Percentiles rank a stretch among this genome's conserved stretches.
phyloP scores from a whole-genome alignment of 495 filamentous ascomycete genomes.

The Penicillium ucsense region DNA sequence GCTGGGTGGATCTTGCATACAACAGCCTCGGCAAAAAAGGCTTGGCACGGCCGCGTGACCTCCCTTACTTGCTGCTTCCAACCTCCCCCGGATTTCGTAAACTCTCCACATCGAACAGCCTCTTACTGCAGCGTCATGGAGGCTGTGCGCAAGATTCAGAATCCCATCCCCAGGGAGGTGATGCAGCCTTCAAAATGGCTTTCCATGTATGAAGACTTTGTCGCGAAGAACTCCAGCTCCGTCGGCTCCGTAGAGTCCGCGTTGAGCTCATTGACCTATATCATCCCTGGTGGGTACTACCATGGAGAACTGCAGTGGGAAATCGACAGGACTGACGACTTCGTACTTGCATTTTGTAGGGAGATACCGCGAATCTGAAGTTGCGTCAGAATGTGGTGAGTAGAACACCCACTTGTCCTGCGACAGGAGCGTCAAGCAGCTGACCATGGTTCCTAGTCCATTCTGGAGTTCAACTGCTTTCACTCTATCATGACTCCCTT shows the following conservation, averaged over 20 bases:
- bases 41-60: constrained; percentile 16
- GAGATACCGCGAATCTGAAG: constrained; percentile 85
- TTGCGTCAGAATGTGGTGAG: constrained; percentile 78
- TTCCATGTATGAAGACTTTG: constrained; percentile 77
- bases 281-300: constrained; percentile 64
- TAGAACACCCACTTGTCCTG: constrained; percentile 2
- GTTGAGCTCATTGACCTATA: constrained; percentile 83
- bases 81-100: constrained; percentile 2
- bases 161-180: constrained; percentile 23
- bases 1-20: neutral
- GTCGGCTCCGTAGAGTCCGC: constrained; percentile 91
- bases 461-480: constrained; percentile 76
- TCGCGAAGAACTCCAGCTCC: constrained; percentile 84
- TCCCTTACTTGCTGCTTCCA: constrained; percentile 1
- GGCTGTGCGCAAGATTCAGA: constrained; percentile 19
- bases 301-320: neutral
- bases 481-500: constrained; percentile 88
- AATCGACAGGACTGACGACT: no score
- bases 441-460: constrained; percentile 46
- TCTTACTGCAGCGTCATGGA: constrained; percentile 22
- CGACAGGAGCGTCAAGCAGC: neutral
- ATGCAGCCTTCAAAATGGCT: constrained; percentile 65
- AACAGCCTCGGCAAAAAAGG: constrained; percentile 12
- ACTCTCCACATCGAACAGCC: constrained; percentile 3
- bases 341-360: constrained; percentile 34